Evolutionary conservation across 768 basidiomycete species (phyloP), one percentile per base, ranked within the genome.

Genomic region (Russula virescens): DNA sequence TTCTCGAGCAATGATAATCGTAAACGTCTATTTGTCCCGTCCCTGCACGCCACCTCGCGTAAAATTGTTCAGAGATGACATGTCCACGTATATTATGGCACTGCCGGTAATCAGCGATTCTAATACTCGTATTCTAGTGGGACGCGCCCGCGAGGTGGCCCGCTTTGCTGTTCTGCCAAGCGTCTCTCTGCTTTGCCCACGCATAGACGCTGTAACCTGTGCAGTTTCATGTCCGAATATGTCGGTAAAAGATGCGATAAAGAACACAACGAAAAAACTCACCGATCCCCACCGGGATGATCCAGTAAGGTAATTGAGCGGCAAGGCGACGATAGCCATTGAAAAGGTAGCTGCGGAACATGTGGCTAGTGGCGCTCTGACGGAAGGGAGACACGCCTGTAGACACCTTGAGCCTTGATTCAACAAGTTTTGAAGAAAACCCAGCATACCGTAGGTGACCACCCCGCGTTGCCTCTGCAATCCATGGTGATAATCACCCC

Each of bases 341-440:
- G 81, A 92, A 89, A 66, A 92, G 72, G 78, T 89, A 94, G 63
- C 75, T 83, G 60, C 80, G 80, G 70, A 91, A 74, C 70, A 84
- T 82, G 54, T 88, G 79, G 50, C 85, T 85, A 46, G 86, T 82
- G 18, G 88, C 82, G 62, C 81, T 83, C 65, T 87, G 81, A 71
- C 86, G 85, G 78, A 81, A 89, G 7, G 91, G 88, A 16, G 93
- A 93, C 64, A 93, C 72, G 64, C 82, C 93, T 95, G 58, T 35
- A 50, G 57, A 9, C 28, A 14, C 25, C 14, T 25, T 11, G 38
- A 5, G 11, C 23, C 26, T 25, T 7, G 23, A 16, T 42, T 48
- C 46, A 26, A 49, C 43, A 43, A 51, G 45, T 13, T n/a, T n/a
- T 11, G 47, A 45, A 47, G 48, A 45, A 13, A 50, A 52, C 14